phyloP scores from a whole-genome alignment of 2,329 filamentous ascomycete species.

The Fusarium algeriense region DNA sequence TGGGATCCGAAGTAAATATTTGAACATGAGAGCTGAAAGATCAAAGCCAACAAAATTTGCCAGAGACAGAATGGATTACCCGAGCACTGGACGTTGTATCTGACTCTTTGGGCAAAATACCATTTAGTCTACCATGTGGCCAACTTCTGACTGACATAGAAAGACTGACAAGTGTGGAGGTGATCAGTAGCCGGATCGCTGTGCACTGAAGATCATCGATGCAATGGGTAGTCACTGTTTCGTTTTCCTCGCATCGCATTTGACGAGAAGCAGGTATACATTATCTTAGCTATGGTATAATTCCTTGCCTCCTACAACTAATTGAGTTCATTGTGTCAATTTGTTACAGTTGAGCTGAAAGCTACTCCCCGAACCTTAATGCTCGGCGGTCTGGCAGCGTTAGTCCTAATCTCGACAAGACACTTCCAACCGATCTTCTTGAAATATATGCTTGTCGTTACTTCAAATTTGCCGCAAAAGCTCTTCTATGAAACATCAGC shows the following conservation, averaged over 20 bases:
- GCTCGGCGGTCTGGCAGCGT: not conserved
- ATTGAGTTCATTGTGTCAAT: not conserved
- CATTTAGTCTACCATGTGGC: conserved; percentile 13
- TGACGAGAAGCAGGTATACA: conserved; percentile 2
- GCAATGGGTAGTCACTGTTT: not conserved
- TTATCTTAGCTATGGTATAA: conserved; percentile 5
- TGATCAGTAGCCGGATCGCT: conserved; percentile 34
- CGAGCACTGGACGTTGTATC: conserved; percentile 5
- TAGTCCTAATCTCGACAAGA: not conserved
- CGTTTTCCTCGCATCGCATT: not conserved
- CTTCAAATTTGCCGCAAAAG: not conserved
- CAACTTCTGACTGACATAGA: not conserved
- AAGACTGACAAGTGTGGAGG: conserved; percentile 24
- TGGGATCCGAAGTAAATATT: not conserved
- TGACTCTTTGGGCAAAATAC: conserved; percentile 1
- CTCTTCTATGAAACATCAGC: not conserved
- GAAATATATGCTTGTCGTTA: not conserved
- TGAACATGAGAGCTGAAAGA: not conserved
- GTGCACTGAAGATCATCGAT: conserved; percentile 25
- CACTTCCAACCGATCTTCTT: not conserved
- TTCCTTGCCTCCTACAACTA: not conserved
- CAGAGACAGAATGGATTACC: not conserved
- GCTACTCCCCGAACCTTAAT: not conserved
- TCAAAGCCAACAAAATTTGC: not conserved
- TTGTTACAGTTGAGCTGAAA: not conserved